Percentiles rank a stretch among this genome's conserved stretches.
Evolutionary conservation across 78 protist species (phyloP).

Genomic region (Guillardia theta): DNA sequence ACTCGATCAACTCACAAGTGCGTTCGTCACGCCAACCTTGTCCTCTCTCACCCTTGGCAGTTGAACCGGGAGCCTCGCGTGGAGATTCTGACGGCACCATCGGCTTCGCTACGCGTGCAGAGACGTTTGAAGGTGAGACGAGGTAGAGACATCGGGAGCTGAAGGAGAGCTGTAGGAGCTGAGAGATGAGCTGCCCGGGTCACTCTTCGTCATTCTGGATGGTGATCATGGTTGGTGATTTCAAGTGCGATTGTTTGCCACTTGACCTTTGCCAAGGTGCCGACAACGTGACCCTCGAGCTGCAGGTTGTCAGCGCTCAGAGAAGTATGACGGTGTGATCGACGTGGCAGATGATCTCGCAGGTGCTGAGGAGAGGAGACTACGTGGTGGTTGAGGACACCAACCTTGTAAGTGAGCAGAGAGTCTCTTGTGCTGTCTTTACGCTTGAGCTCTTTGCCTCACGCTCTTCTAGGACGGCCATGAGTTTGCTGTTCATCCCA

Average conservation of each 20-base stretch:
- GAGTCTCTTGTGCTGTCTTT: neutral
- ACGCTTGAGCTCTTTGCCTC: neutral
- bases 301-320: neutral
- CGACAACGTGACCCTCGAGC: neutral
- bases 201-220: neutral
- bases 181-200: neutral
- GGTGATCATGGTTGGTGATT: neutral
- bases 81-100: neutral
- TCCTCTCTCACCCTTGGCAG: neutral
- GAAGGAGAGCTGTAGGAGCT: neutral
- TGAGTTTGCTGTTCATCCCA: neutral
- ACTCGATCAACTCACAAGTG: neutral
- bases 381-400: slow-evolving; percentile 14
- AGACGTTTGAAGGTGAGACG: no score
- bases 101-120: neutral
- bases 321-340: neutral
- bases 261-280: no score
- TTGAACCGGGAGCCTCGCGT: neutral
- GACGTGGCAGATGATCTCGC: neutral
- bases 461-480: neutral
- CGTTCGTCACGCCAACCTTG: neutral
- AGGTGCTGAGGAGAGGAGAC: neutral
- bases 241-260: no score
- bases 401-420: neutral
- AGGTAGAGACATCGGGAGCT: neutral